phyloP scores from a whole-genome alignment of 2,329 filamentous ascomycete genomes.

The Fusarium lyarnte region DNA sequence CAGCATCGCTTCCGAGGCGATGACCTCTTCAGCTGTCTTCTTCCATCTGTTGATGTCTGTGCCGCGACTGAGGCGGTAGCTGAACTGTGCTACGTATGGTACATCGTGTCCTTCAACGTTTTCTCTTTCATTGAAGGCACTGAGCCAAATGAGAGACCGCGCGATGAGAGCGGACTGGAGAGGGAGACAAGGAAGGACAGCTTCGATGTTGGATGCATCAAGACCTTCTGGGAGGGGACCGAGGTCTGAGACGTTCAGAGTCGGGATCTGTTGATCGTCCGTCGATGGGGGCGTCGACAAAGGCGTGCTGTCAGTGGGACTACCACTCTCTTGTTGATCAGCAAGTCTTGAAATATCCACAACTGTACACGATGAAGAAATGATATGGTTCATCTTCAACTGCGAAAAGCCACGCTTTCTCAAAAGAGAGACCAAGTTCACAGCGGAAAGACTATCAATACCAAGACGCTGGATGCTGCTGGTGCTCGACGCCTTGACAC shows the following conservation, averaged over 20 bases:
- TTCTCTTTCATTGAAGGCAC: neutral
- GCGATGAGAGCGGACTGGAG: constrained; percentile 23
- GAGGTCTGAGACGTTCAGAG: neutral
- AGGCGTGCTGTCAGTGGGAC: neutral
- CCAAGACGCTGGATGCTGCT: constrained; percentile 14
- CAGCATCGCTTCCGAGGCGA: constrained; percentile 10
- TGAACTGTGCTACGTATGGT: constrained; percentile 23
- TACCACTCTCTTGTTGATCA: neutral
- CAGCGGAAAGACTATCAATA: constrained; percentile 14
- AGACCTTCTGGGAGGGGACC: neutral
- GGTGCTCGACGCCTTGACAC: neutral
- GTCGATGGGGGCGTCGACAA: neutral
- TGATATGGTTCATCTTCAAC: constrained; percentile 1
- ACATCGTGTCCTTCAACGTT: neutral
- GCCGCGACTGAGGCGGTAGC: neutral
- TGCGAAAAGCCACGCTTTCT: neutral
- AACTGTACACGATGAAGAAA: neutral
- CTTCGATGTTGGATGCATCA: neutral
- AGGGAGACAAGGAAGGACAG: constrained; percentile 14
- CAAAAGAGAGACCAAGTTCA: constrained; percentile 10
- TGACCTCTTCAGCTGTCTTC: neutral
- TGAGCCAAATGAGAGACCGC: constrained; percentile 5
- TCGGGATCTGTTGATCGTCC: fast-evolving
- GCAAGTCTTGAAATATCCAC: neutral
- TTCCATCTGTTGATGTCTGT: constrained; percentile 11